Conservation (phyloP, 805 yeast genomes). For the Cyberlindnera galapagoensis region DNA sequence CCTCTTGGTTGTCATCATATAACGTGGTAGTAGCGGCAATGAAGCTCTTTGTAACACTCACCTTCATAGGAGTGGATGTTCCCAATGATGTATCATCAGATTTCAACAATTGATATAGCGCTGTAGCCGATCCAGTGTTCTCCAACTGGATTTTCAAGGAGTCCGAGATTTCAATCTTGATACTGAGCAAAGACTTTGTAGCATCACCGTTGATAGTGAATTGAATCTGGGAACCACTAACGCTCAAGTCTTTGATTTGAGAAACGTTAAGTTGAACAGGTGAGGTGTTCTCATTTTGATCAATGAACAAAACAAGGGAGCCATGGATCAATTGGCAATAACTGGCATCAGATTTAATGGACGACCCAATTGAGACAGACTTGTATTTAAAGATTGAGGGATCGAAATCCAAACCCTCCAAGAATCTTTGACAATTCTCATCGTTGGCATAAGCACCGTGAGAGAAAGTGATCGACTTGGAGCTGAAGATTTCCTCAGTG, state of each 20-base stretch:
- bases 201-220: slow-evolving; percentile 7
- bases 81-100: neutral
- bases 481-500: slow-evolving; percentile 1
- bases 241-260: slow-evolving; percentile 4
- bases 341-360: slow-evolving; percentile 6
- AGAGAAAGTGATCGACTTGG: slow-evolving; percentile 2
- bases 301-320: slow-evolving; percentile 11
- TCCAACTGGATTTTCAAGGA: slow-evolving; percentile 8
- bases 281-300: slow-evolving; percentile 13
- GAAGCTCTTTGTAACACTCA: slow-evolving; percentile 27
- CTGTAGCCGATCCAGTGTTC: neutral
- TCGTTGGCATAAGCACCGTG: slow-evolving; percentile 17
- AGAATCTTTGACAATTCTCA: slow-evolving; percentile 10
- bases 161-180: slow-evolving; percentile 3
- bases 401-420: slow-evolving; percentile 3
- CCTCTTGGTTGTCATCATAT: slow-evolving; percentile 5
- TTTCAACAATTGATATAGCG: neutral
- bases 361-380: slow-evolving; percentile 5
- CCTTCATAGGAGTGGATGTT: slow-evolving; percentile 20
- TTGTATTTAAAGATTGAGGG: slow-evolving; percentile 8
- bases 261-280: slow-evolving; percentile 17
- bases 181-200: slow-evolving; percentile 10
- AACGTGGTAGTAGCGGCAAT: slow-evolving; percentile 18
- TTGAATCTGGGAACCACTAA: neutral
- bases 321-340: slow-evolving; percentile 11